Percentiles rank a stretch among this genome's conserved stretches.
Conservation (phyloP, 2,329 filamentous ascomycete genomes). For the Verticillium klebahnii region DNA sequence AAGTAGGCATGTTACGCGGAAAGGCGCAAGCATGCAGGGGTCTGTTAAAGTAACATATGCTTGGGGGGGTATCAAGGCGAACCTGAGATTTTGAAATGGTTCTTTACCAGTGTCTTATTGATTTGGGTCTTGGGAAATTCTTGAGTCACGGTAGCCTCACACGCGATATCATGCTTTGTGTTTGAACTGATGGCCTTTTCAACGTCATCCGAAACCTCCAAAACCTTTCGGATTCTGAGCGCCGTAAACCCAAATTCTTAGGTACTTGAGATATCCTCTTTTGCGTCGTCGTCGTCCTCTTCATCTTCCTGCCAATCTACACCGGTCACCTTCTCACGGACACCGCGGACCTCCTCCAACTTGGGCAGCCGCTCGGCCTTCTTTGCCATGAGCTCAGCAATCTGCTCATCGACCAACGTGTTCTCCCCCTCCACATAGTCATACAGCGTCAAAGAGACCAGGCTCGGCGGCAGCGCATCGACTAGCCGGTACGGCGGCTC, state of each 20-base stretch:
- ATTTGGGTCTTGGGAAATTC: too few species aligned
- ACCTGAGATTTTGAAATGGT: too few species aligned
- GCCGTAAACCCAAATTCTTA: too few species aligned
- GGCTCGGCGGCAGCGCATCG: conserved; percentile 7
- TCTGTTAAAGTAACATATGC: background rate
- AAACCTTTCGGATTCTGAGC: too few species aligned
- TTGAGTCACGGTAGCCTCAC: too few species aligned
- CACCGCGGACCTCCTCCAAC: conserved; percentile 1
- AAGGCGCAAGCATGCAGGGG: background rate
- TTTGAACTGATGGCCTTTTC: too few species aligned
- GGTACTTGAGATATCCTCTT: background rate
- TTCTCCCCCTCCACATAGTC: conserved; percentile 9
- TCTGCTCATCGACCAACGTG: background rate
- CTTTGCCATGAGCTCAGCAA: conserved; percentile 7
- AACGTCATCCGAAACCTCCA: too few species aligned
- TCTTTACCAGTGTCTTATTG: too few species aligned
- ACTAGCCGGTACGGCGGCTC: conserved; percentile 6
- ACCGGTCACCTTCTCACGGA: background rate
- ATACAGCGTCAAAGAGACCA: conserved; percentile 11
- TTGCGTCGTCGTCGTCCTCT: background rate
- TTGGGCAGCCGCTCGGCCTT: conserved; percentile 7
- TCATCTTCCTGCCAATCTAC: background rate
- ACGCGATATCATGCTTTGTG: background rate
- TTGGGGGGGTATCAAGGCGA: too few species aligned
- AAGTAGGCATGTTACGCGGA: background rate